These are phyloP conservation scores for Eustoma russellianum DNA, from an alignment of 257 asterid genomes.

Conservation along the genomic window DNA sequence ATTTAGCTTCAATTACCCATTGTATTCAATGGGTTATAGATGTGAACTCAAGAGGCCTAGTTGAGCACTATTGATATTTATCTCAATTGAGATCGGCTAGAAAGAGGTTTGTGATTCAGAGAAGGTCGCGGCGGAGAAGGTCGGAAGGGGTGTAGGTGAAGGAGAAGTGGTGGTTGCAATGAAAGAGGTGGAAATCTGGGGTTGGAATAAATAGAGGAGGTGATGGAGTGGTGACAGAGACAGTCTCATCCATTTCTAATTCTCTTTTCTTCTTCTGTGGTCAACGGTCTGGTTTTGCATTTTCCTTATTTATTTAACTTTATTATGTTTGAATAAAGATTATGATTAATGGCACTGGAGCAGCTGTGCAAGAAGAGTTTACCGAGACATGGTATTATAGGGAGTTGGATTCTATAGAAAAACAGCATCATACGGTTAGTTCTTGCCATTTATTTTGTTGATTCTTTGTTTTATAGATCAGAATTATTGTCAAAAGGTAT, in stretches of 20 bases:
- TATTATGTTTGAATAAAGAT: constrained; percentile 8
- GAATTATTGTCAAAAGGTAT: not conserved
- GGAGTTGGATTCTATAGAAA: constrained; percentile 31
- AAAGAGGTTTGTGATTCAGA: too few relatives aligned
- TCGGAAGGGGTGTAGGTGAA: too few relatives aligned
- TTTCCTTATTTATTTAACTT: not conserved
- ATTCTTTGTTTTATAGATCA: not conserved
- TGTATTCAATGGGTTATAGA: not conserved
- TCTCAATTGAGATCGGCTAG: too few relatives aligned
- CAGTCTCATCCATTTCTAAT: not conserved
- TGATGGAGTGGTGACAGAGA: too few relatives aligned
- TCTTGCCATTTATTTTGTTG: not conserved
- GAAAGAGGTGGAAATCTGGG: too few relatives aligned
- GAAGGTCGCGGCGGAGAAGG: too few relatives aligned
- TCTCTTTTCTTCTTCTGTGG: not conserved
- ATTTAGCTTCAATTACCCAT: not conserved
- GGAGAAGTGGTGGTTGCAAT: too few relatives aligned
- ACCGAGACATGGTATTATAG: constrained; percentile 35
- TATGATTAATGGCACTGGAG: constrained; percentile 5
- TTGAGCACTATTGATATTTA: too few relatives aligned
- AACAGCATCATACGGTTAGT: constrained; percentile 34
- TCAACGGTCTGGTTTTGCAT: too few relatives aligned
- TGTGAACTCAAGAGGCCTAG: not conserved
- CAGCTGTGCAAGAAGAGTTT: constrained; percentile 26
- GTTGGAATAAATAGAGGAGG: too few relatives aligned